Base-by-base conservation (phyloP, 2,329 filamentous ascomycete species). In the Fusarium sp. region DNA sequence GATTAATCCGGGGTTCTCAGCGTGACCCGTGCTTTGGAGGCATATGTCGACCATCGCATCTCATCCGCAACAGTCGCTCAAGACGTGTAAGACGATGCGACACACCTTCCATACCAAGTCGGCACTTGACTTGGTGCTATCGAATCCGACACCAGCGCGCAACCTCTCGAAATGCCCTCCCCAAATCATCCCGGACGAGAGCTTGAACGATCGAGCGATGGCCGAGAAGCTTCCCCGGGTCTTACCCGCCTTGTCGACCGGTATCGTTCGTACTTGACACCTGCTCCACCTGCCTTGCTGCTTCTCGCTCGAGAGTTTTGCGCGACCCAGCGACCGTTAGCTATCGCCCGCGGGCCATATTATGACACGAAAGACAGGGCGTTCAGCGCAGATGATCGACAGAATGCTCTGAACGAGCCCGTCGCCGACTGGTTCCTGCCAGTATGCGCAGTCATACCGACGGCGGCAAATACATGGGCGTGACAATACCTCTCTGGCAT, bases 401-500 rank as follows among this genome's bases (percentile, higher is more conserved):
- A 7, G 4, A 33, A 17, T 17, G 27, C 9, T n/a, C 20, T 25
- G 42, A 44, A 17, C 0, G 14, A 31, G 29, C 7, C 2, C 17
- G 17, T 0, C 17, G 12, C 9, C 6, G 12, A 52, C 22, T 25
- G 22, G 22, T 15, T 11, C 0, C 8, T 50, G 0, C 29, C 2
- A 33, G 15, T 1, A 33, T 49, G 15, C 11, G 29, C 8, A 13
- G 1, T 4, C 15, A 12, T 7, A 0, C 1, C 8, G 11, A 33
- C 1, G 15, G 15, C 1, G 4, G 8, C 5, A 5, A 33, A 3
- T 4, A 2, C 3, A n/a, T n/a, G 7, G 18, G 18, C 9, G 22
- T 3, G 7, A 5, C 0, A 27, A 9, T 0, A 0, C 0, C 13
- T 4, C 3, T 15, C 9, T 7, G 0, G 13, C 18, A 4, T 13